These are phyloP conservation scores for Lineolata rhizophorae DNA, from an alignment of 495 filamentous ascomycete species.

Conservation along the genomic window DNA sequence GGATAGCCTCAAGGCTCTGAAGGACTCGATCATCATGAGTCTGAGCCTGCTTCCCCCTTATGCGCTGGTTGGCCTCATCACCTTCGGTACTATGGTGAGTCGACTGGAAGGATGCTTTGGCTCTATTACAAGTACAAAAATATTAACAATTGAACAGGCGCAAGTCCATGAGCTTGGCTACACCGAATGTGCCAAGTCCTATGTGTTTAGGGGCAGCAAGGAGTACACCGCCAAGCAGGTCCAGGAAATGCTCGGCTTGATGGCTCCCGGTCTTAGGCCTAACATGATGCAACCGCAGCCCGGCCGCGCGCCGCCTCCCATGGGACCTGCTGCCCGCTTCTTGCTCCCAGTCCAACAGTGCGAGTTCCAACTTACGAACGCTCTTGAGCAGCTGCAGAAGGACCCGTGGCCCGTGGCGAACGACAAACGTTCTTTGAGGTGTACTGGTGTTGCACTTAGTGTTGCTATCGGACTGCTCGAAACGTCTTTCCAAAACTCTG, in stretches of 20 bases:
- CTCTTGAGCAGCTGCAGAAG: constrained; percentile 87
- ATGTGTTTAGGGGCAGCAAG: constrained; percentile 95
- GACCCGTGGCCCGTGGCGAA: constrained; percentile 97
- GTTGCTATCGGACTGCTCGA: constrained; percentile 88
- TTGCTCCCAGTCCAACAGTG: constrained; percentile 86
- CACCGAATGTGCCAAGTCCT: constrained; percentile 96
- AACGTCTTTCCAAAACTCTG: constrained; percentile 84
- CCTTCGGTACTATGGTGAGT: constrained; percentile 86
- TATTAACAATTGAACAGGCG: no score
- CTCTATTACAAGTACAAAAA: constrained; percentile 18
- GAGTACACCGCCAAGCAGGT: constrained; percentile 94
- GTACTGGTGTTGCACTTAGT: constrained; percentile 87
- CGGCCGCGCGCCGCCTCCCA: constrained; percentile 36
- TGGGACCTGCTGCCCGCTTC: constrained; percentile 74
- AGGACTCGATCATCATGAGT: constrained; percentile 94
- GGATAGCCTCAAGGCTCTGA: constrained; percentile 85
- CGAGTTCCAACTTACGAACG: constrained; percentile 95
- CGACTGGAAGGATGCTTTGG: background rate
- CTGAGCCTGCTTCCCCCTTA: constrained; percentile 82
- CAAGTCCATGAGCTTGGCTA: constrained; percentile 98
- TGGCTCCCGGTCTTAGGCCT: constrained; percentile 45
- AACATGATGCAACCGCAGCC: constrained; percentile 63
- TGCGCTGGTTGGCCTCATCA: constrained; percentile 86
- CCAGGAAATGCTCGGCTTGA: constrained; percentile 90
- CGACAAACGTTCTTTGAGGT: constrained; percentile 77